Base-by-base conservation (phyloP, 805 yeast species). In the Pichia pseudocactophila region DNA sequence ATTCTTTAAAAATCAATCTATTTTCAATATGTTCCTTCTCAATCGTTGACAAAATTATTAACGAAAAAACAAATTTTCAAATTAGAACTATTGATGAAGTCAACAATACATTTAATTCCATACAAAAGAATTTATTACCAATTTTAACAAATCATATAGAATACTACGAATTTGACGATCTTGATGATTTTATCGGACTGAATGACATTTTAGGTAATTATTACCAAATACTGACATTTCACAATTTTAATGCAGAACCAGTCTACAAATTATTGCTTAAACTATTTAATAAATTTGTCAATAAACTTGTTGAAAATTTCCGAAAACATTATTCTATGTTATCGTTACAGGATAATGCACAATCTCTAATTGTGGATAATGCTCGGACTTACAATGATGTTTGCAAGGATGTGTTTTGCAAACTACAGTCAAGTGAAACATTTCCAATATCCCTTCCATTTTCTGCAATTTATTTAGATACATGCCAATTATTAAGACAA, bases 391-490 rank as follows among this genome's bases (percentile, higher is more conserved):
- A 78, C 57, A 75, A 76, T 47, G 76, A 83, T 28, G 67, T 81
- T 45, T 69, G 68, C 19, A 72, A 75, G 1, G 71, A 70, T 4
- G 56, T 62, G 26, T 61, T 59, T 41, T 56, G 54, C 36, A 49
- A 45, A 32, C 47, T 55, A 37, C 48, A 45, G 26, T 44, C 44
- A 7, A 45, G 50, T 13, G 56, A 57, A 39, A 62, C 56, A 7
- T 75, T 74, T 44, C 82, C 86, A 2, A 69, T 78, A 46, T 76
- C 81, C 0, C 63, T 90, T 41, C 97, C 97, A 13, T 92, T 90
- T 56, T 85, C 96, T 40, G 82, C 84, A 43, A 78, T 87, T 46
- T 89, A 87, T 54, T 89, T 95, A 20, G 82, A 86, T 64, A 77
- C 87, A 27, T 90, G 97, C 61, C 75, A 86, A 19, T 79, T 84